Evolutionary conservation across 352 stramenopile species (phyloP).

Genomic region (Globisporangium acanthophoron): DNA sequence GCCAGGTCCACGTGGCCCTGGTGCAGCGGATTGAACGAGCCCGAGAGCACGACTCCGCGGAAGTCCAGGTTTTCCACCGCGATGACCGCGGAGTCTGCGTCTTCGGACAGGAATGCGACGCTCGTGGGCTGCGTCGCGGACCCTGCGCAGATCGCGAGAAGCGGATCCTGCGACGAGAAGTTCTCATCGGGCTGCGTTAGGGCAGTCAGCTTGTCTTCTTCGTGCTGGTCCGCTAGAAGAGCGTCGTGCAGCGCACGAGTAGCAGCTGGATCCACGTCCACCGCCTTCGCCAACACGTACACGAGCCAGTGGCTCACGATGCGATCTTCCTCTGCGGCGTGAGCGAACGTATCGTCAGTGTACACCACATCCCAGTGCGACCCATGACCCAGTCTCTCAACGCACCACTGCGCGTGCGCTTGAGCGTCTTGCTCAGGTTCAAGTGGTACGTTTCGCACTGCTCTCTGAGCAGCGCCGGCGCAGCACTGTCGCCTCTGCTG

Average conservation of each 20-base stretch:
- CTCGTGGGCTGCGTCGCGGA: constrained; percentile 23
- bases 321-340: constrained; percentile 46
- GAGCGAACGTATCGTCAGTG: not conserved
- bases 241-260: constrained; percentile 27
- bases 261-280: constrained; percentile 23
- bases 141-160: constrained; percentile 23
- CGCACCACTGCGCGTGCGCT: constrained; percentile 29
- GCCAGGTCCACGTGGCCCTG: constrained; percentile 63
- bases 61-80: constrained; percentile 38
- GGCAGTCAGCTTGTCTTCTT: constrained; percentile 21
- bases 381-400: not conserved
- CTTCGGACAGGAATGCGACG: constrained; percentile 40
- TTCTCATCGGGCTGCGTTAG: constrained; percentile 8
- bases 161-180: constrained; percentile 7
- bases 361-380: not conserved
- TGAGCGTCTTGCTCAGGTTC: constrained; percentile 55
- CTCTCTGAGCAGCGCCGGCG: constrained; percentile 14
- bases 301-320: constrained; percentile 67
- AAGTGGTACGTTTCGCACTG: constrained; percentile 56
- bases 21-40: constrained; percentile 84
- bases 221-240: constrained; percentile 23
- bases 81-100: not conserved
- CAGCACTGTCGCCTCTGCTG: not conserved
- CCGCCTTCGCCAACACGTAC: constrained; percentile 50
- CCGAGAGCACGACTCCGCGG: constrained; percentile 57